Conservation (phyloP, 1,284 basidiomycete genomes). For the Trichosporon inkin region DNA sequence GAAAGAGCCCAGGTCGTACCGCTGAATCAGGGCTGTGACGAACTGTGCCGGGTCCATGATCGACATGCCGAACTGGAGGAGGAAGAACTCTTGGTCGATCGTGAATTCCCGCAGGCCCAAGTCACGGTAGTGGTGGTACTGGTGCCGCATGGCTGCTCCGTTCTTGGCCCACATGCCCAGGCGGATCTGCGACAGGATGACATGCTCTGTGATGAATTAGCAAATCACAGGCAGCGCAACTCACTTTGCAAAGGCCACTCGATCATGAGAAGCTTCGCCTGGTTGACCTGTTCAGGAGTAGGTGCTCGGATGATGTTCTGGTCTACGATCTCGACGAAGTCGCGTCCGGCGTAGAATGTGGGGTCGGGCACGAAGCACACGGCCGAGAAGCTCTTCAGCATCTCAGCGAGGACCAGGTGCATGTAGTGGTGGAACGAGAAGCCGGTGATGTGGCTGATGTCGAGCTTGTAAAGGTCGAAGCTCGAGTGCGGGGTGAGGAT, state of each 20-base stretch:
- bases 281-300: conserved; percentile 13
- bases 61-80: conserved; percentile 79
- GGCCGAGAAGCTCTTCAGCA: conserved; percentile 59
- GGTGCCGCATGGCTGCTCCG: conserved; percentile 89
- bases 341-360: not conserved
- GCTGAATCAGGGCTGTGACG: conserved; percentile 80
- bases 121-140: conserved; percentile 95
- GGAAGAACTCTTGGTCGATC: conserved; percentile 93
- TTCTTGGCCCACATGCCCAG: conserved; percentile 97
- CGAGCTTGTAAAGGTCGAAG: conserved; percentile 60
- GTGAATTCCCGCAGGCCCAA: conserved; percentile 92
- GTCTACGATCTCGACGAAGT: conserved; percentile 24
- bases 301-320: conserved; percentile 14
- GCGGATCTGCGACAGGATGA: conserved; percentile 81
- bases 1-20: conserved; percentile 76
- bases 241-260: conserved; percentile 82
- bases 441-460: conserved; percentile 56
- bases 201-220: conserved; percentile 32
- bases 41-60: conserved; percentile 75
- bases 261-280: conserved; percentile 57
- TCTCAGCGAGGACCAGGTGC: conserved; percentile 86
- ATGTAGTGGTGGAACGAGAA: conserved; percentile 81
- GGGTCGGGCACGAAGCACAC: conserved; percentile 17
- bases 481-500: conserved; percentile 25
- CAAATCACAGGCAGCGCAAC: too few relatives aligned